phyloP scores from a whole-genome alignment of 2,329 filamentous ascomycete genomes.

The Plenodomus tracheiphilus region DNA sequence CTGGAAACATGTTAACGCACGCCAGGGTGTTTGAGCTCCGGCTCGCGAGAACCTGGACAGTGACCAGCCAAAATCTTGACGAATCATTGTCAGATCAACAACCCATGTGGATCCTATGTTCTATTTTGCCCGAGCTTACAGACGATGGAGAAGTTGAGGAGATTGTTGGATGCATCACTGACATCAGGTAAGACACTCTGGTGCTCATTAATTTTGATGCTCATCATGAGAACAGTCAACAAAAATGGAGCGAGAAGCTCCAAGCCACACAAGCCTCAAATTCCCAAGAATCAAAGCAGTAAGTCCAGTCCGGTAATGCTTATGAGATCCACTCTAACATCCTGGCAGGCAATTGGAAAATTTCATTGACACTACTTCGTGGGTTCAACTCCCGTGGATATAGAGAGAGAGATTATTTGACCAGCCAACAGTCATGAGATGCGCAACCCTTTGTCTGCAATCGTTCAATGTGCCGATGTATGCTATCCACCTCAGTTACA shows the following conservation, averaged over 20 bases:
- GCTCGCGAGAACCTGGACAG: constrained; percentile 42
- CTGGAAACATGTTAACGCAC: neutral
- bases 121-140: constrained; percentile 32
- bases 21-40: constrained; percentile 41
- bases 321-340: neutral
- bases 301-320: neutral
- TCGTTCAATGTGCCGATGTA: constrained; percentile 49
- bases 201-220: too few species aligned
- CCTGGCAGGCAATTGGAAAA: constrained; percentile 20
- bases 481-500: constrained; percentile 18
- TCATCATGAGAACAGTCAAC: constrained; percentile 18
- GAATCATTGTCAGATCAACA: constrained; percentile 15
- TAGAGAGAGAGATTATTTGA: too few species aligned
- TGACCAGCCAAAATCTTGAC: constrained; percentile 10
- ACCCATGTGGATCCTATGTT: constrained; percentile 36
- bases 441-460: constrained; percentile 49
- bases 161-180: constrained; percentile 42
- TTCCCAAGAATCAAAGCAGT: constrained; percentile 22
- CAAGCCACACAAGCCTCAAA: constrained; percentile 30
- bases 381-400: neutral
- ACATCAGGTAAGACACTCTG: constrained; percentile 42
- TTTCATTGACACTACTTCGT: constrained; percentile 41
- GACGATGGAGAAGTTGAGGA: constrained; percentile 26
- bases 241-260: constrained; percentile 42
- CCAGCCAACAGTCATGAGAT: constrained; percentile 40